Percentiles rank a stretch among this genome's conserved stretches.
These are phyloP conservation scores for Kuraishia hungarica DNA, from an alignment of 805 yeast genomes.

Conservation along the genomic window DNA sequence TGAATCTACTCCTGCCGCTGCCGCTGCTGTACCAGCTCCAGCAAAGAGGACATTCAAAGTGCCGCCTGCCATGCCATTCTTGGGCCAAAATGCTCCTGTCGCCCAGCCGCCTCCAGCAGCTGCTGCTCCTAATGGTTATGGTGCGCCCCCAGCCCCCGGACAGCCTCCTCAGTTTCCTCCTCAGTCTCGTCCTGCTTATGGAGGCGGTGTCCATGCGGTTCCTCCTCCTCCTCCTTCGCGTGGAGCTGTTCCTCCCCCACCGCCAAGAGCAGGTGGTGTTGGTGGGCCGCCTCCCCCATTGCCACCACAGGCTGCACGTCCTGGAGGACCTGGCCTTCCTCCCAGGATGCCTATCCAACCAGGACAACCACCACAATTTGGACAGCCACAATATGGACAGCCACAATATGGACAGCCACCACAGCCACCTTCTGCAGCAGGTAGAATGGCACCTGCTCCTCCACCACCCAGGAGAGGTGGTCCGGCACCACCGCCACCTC, in stretches of 20 bases:
- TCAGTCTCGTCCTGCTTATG: slow-evolving; percentile 1
- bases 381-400: slow-evolving; percentile 4
- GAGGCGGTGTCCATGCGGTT: slow-evolving; percentile 5
- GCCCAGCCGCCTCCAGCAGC: slow-evolving; percentile 24
- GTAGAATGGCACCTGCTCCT: slow-evolving; percentile 6
- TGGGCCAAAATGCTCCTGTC: slow-evolving; percentile 7
- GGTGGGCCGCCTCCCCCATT: slow-evolving; percentile 9
- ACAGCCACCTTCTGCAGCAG: slow-evolving; percentile 8
- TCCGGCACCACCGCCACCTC: slow-evolving; percentile 8
- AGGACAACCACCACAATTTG: slow-evolving; percentile 4
- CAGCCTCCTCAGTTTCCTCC: slow-evolving; percentile 7
- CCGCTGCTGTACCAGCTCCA: slow-evolving; percentile 9
- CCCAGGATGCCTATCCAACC: slow-evolving; percentile 4
- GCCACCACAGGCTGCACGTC: slow-evolving; percentile 7
- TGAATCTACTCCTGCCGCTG: slow-evolving; percentile 7
- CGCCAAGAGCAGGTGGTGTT: slow-evolving; percentile 5
- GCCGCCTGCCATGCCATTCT: slow-evolving; percentile 24
- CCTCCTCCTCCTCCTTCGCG: slow-evolving; percentile 22
- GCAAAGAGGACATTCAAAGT: slow-evolving; percentile 23
- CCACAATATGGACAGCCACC: slow-evolving; percentile 8
- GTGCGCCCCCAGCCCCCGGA: slow-evolving; percentile 14
- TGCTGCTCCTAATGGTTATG: slow-evolving; percentile 11
- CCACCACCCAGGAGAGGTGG: slow-evolving; percentile 3
- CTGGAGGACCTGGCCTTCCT: slow-evolving; percentile 6
- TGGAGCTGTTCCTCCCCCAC: slow-evolving; percentile 12